Evolutionary conservation across 75 land plant species (phyloP).

Genomic region (Larix kaempferi): DNA sequence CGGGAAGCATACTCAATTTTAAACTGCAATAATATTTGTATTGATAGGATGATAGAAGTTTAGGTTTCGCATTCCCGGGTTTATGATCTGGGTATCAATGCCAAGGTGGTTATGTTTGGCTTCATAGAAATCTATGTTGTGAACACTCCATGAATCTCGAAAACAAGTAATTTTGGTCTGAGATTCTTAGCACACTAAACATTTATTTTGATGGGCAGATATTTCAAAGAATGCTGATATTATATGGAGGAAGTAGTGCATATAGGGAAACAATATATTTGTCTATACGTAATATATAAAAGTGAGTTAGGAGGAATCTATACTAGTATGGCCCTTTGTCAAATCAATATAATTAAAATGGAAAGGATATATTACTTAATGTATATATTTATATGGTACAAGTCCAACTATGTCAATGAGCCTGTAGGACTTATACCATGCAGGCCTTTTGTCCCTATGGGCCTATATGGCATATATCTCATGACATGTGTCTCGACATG

Average conservation of each 20-base stretch:
- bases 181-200: not conserved
- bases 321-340: too few relatives aligned
- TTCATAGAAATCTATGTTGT: not conserved
- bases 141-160: not conserved
- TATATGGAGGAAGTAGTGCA: not conserved
- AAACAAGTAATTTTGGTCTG: not conserved
- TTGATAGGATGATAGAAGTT: not conserved
- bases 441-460: too few relatives aligned
- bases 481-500: too few relatives aligned
- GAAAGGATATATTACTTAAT: too few relatives aligned
- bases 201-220: not conserved
- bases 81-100: not conserved
- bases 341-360: too few relatives aligned
- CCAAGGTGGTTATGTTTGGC: not conserved
- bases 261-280: not conserved
- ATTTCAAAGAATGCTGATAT: not conserved
- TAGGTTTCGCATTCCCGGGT: not conserved
- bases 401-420: too few relatives aligned
- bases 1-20: not conserved
- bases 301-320: too few relatives aligned
- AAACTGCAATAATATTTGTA: not conserved
- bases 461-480: too few relatives aligned
- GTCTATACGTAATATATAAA: not conserved
- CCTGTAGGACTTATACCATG: too few relatives aligned
- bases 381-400: too few relatives aligned